A percentile compares a stretch with the other conserved stretches of the same genome.
phyloP scores from a whole-genome alignment of 139 green algal genomes.

The Coccomyxa sp. region DNA sequence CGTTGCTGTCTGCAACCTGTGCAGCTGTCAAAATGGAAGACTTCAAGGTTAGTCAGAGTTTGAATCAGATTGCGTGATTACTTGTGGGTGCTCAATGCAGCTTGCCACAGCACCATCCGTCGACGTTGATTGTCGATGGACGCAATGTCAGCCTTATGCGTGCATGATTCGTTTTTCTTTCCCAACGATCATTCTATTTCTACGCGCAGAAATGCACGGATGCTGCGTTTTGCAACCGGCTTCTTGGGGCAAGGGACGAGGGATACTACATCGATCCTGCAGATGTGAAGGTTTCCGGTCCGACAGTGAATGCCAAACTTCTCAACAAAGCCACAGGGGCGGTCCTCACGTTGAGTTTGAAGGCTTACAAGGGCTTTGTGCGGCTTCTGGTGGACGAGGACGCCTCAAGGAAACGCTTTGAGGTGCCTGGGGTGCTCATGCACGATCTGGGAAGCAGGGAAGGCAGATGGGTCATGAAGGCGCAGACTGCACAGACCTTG shows the following conservation, averaged over 20 bases:
- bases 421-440: slow-evolving; percentile 73
- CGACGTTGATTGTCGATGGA: too few species aligned
- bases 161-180: background rate
- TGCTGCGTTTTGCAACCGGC: slow-evolving; percentile 79
- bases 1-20: background rate
- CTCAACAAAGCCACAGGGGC: slow-evolving; percentile 28
- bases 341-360: slow-evolving; percentile 60
- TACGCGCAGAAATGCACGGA: slow-evolving; percentile 75
- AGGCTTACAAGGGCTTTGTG: slow-evolving; percentile 57
- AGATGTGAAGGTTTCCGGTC: slow-evolving; percentile 41
- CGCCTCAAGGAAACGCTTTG: slow-evolving; percentile 14
- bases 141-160: background rate
- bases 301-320: slow-evolving; percentile 46
- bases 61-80: too few species aligned
- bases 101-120: too few species aligned
- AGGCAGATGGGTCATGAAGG: slow-evolving; percentile 23
- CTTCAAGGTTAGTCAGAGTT: slow-evolving; percentile 69
- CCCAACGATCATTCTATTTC: too few species aligned
- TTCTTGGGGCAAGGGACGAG: slow-evolving; percentile 50
- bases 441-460: slow-evolving; percentile 25
- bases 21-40: slow-evolving; percentile 86
- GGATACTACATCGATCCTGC: slow-evolving; percentile 50
- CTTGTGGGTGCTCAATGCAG: too few species aligned
- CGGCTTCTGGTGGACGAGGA: slow-evolving; percentile 77
- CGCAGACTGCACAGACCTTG: slow-evolving; percentile 11